Conservation (phyloP, 352 stramenopile species). For the Globisporangium okanoganense region DNA sequence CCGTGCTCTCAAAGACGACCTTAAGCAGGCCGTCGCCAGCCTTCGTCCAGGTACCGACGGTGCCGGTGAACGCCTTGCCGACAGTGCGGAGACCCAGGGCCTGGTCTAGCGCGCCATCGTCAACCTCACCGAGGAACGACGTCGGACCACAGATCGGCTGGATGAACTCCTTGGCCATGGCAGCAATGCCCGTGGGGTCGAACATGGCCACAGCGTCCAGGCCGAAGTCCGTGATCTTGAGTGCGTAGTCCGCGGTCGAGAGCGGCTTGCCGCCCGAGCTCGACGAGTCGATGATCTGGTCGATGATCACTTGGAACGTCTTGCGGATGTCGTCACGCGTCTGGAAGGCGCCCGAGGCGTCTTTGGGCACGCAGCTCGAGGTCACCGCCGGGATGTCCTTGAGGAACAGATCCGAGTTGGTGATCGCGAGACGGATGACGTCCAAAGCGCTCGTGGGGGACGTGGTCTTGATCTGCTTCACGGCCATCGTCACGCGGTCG, state of each 20-base stretch:
- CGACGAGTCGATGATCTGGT: slow-evolving; percentile 42
- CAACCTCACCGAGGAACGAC: slow-evolving; percentile 36
- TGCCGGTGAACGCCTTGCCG: slow-evolving; percentile 38
- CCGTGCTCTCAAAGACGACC: slow-evolving; percentile 39
- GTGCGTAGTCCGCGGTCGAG: slow-evolving; percentile 22
- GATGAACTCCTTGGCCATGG: slow-evolving; percentile 38
- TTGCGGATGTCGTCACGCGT: slow-evolving; percentile 50
- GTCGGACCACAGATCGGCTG: slow-evolving; percentile 41
- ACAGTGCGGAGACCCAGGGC: slow-evolving; percentile 39
- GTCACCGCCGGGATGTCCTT: slow-evolving; percentile 42
- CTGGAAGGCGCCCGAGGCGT: slow-evolving; percentile 29
- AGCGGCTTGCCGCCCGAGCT: slow-evolving; percentile 16
- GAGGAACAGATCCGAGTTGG: slow-evolving; percentile 31
- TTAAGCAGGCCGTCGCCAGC: slow-evolving; percentile 33
- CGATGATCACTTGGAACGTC: slow-evolving; percentile 50
- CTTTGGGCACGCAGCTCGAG: slow-evolving; percentile 37
- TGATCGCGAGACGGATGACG: slow-evolving; percentile 40
- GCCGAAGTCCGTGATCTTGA: slow-evolving; percentile 27
- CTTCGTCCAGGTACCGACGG: slow-evolving; percentile 35
- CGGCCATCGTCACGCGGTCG: slow-evolving; percentile 34
- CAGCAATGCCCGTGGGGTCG: slow-evolving; percentile 35
- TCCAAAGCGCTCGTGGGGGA: slow-evolving; percentile 23
- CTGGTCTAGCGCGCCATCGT: slow-evolving; percentile 34
- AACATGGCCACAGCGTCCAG: slow-evolving; percentile 25
- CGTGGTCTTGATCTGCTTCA: slow-evolving; percentile 33